Base-by-base conservation (phyloP, 129 eudicot genomes). In the Lonicera japonica region DNA sequence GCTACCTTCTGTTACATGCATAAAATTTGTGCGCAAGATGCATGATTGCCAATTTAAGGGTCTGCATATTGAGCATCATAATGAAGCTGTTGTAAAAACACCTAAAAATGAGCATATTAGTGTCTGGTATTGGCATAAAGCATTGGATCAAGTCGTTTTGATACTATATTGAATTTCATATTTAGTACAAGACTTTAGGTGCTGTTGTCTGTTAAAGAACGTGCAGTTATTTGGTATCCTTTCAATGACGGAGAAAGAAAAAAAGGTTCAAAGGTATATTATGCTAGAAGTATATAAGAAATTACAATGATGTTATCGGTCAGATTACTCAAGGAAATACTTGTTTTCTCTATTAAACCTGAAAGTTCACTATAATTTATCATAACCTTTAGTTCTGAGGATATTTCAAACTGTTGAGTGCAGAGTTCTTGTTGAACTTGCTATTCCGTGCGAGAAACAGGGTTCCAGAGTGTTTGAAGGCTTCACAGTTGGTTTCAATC, bases 401-500 rank as follows among this genome's bases (percentile, higher is more conserved):
- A 20, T 38, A 60, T 64, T 68, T 79, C 51, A 43, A 29, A 29
- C 64, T 20, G 11, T 76, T 74, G 54, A 59, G 24, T 64, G 62
- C 86, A 90, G 97, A 71, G 78, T 81, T 61, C 45, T 81, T 57
- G 78, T 82, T 64, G 95, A 90, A 70, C 85, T 90, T 66, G 97
- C 97, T 67, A 77, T 90, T 67, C 89, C 82, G 45, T 90, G 97
- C 53, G 79, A 81, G 85, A 86, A 83, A 70, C 83, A 72, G 14
- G 95, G 95, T 34, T 41, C 45, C 24, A 80, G 94, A 69, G 95
- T 90, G 57, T 86, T 90, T 83, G 83, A 90, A 67, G 97, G 97
- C 67, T 90, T 86, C 74, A 90, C 97, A 24, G 80, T 90, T 53
- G 97, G 97, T 52, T 86, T 86, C 71, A 89, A 82, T 86, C 95